phyloP scores from a whole-genome alignment of 2,329 filamentous ascomycete species.

The Monosporascus sp. region DNA sequence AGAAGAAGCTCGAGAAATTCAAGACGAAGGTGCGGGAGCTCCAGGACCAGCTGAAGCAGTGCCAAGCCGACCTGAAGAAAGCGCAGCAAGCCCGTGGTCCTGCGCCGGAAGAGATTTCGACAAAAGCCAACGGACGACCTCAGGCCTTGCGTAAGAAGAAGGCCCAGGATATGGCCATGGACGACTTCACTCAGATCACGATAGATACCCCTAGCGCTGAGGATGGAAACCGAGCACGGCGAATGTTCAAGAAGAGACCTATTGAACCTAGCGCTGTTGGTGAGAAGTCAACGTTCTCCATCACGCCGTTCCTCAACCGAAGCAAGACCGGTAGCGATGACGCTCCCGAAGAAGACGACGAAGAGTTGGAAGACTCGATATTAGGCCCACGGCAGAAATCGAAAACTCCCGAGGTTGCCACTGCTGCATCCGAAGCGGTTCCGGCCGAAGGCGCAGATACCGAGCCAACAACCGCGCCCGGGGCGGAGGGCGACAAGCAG shows the following conservation, averaged over 20 bases:
- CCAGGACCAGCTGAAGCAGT: constrained; percentile 68
- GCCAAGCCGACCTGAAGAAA: constrained; percentile 38
- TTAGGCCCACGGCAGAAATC: constrained; percentile 10
- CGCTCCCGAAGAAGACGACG: constrained; percentile 20
- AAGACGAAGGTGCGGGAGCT: constrained; percentile 63
- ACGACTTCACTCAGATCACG: constrained; percentile 40
- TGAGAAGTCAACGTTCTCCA: constrained; percentile 88
- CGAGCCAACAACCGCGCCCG: constrained; percentile 1
- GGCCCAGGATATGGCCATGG: constrained; percentile 38
- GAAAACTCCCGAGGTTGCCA: constrained; percentile 9
- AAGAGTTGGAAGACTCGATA: constrained; percentile 20
- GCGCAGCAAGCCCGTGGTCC: constrained; percentile 35
- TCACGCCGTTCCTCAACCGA: constrained; percentile 87
- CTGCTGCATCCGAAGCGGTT: neutral
- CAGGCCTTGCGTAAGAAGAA: constrained; percentile 41
- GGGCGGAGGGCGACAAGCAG: constrained; percentile 17
- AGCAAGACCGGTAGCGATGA: constrained; percentile 52
- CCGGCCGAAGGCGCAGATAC: neutral
- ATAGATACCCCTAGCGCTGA: constrained; percentile 38
- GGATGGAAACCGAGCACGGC: constrained; percentile 30
- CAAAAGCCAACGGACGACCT: constrained; percentile 27
- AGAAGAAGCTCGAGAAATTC: constrained; percentile 65
- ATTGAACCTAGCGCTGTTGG: constrained; percentile 58
- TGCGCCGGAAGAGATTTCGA: constrained; percentile 20
- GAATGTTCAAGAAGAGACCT: constrained; percentile 50